Evolutionary conservation across 257 asterid genomes (phyloP).

Genomic region (Gardenia jasminoides): DNA sequence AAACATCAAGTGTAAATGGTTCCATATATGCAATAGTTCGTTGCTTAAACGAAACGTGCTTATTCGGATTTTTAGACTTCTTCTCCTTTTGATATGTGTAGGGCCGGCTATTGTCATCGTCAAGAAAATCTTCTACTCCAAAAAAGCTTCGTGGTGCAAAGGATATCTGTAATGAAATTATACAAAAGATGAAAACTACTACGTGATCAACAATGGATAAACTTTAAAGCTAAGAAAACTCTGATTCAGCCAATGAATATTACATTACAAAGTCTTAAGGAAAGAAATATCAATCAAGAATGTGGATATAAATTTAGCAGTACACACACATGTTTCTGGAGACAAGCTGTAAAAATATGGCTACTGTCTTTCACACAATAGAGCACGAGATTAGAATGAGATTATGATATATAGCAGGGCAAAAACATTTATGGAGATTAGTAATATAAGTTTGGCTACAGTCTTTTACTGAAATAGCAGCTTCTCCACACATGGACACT

Average conservation of each 20-base stretch:
- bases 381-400: background rate
- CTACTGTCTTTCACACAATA: background rate
- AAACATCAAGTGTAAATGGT: conserved; percentile 88
- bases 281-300: background rate
- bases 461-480: too few relatives aligned
- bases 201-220: background rate
- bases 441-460: background rate
- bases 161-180: conserved; percentile 40
- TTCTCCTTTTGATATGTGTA: conserved; percentile 83
- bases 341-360: background rate
- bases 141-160: conserved; percentile 89
- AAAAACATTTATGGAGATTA: background rate
- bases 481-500: too few relatives aligned
- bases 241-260: background rate
- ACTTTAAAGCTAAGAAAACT: background rate
- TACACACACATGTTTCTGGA: background rate
- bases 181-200: background rate
- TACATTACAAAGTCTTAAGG: background rate
- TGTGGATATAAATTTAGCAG: background rate
- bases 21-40: conserved; percentile 87
- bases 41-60: conserved; percentile 86
- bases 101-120: conserved; percentile 86
- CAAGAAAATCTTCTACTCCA: conserved; percentile 88
- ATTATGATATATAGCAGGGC: background rate
- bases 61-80: conserved; percentile 70